These are phyloP conservation scores for Fusarium sacchari DNA, from an alignment of 2,329 filamentous ascomycete species.

Conservation along the genomic window DNA sequence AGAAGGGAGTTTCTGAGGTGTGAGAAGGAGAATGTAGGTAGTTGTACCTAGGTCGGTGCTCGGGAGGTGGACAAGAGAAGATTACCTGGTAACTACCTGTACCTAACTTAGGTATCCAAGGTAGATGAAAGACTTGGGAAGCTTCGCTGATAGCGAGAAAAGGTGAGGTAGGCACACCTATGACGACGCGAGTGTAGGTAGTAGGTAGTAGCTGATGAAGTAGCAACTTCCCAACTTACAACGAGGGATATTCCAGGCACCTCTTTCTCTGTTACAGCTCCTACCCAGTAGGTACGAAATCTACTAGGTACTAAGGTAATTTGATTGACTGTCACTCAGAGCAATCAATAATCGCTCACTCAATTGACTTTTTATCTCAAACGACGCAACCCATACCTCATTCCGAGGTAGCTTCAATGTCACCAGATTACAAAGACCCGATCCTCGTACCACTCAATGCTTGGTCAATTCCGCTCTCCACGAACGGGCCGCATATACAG, in stretches of 20 bases:
- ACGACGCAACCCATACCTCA: conserved; percentile 17
- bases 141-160: neutral
- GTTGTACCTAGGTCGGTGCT: neutral
- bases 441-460: conserved; percentile 12
- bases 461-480: conserved; percentile 28
- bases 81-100: too few relatives aligned
- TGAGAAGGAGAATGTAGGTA: neutral
- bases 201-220: neutral
- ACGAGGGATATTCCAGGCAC: conserved; percentile 29
- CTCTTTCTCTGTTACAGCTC: neutral
- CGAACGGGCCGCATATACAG: conserved; percentile 35
- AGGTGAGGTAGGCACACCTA: neutral
- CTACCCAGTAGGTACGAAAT: neutral
- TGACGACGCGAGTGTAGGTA: neutral
- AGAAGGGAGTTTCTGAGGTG: conserved; percentile 8
- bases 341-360: conserved; percentile 36
- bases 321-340: neutral
- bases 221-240: conserved; percentile 4
- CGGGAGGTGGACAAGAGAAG: neutral
- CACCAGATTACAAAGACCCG: conserved; percentile 19
- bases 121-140: conserved; percentile 13
- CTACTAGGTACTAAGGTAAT: too few relatives aligned
- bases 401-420: conserved; percentile 26
- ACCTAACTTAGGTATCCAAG: too few relatives aligned
- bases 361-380: neutral